These are phyloP conservation scores for Fistulinella prunicolor DNA, from an alignment of 768 basidiomycete species.

Conservation along the genomic window DNA sequence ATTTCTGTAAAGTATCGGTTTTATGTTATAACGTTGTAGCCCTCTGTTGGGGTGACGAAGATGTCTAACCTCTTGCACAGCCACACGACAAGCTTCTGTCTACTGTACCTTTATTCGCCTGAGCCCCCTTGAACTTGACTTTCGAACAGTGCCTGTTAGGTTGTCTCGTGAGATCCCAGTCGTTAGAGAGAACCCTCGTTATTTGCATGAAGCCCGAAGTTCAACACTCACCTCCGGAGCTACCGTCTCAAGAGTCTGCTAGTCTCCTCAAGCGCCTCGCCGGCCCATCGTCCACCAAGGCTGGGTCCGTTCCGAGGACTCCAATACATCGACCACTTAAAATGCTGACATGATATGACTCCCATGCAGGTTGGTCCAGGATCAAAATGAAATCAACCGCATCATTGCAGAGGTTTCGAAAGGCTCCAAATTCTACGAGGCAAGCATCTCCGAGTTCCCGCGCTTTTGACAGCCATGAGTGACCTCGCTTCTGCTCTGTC, in stretches of 20 bases:
- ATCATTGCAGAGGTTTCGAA: conserved; percentile 90
- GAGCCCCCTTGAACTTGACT: no score
- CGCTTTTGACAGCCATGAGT: background rate
- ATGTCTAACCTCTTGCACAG: no score
- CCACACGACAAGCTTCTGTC: no score
- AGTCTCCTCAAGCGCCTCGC: conserved; percentile 79
- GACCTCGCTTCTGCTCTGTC: background rate
- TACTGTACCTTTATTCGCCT: no score
- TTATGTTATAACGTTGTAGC: no score
- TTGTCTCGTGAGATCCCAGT: background rate
- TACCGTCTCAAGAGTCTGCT: conserved; percentile 56
- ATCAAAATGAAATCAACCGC: conserved; percentile 81
- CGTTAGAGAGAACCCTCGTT: no score
- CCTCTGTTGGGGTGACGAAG: no score
- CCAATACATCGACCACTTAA: background rate
- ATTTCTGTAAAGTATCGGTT: background rate
- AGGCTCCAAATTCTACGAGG: conserved; percentile 91
- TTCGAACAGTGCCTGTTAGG: no score
- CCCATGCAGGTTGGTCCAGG: conserved; percentile 56
- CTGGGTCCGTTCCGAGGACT: conserved; percentile 54
- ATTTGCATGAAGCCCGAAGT: conserved; percentile 20
- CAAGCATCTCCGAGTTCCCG: conserved; percentile 27
- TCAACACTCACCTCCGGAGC: conserved; percentile 24
- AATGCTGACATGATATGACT: conserved; percentile 10
- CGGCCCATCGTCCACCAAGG: conserved; percentile 86